Conservation (phyloP, 768 basidiomycete species). For the Phylloporus arenicola region DNA sequence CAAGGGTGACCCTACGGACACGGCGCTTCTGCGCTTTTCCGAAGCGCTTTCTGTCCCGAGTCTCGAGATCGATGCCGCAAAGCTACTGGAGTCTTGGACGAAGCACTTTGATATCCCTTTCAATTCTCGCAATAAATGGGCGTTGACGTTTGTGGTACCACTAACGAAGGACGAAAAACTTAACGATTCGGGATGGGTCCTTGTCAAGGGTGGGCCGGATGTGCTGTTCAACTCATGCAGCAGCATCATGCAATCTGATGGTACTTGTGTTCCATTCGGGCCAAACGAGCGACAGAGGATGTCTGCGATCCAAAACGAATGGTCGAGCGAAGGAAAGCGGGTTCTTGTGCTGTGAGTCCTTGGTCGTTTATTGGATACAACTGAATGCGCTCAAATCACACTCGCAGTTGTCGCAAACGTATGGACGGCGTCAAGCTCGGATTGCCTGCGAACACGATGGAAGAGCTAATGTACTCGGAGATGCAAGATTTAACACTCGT, state of each 20-base stretch:
- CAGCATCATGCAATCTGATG: slow-evolving; percentile 28
- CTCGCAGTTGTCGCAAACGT: slow-evolving; percentile 27
- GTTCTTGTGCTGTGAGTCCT: slow-evolving; percentile 42
- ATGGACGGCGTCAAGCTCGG: slow-evolving; percentile 18
- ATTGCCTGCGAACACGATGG: slow-evolving; percentile 21
- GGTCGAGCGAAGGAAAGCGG: slow-evolving; percentile 48
- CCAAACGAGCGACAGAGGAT: slow-evolving; percentile 17
- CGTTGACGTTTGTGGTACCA: slow-evolving; percentile 37
- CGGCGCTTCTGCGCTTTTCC: slow-evolving; percentile 47
- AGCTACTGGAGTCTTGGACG: slow-evolving; percentile 18
- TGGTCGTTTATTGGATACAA: not conserved
- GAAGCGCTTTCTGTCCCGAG: slow-evolving; percentile 28
- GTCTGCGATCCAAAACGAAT: slow-evolving; percentile 32
- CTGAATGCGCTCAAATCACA: not conserved
- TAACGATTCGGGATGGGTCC: slow-evolving; percentile 28
- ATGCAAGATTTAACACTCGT: slow-evolving; percentile 40
- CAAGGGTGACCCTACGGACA: slow-evolving; percentile 50
- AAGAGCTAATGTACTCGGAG: slow-evolving; percentile 38
- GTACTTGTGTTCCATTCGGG: slow-evolving; percentile 30
- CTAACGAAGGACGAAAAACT: slow-evolving; percentile 3
- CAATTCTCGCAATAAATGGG: slow-evolving; percentile 54
- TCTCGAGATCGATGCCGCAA: slow-evolving; percentile 18
- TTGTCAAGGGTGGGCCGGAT: slow-evolving; percentile 59
- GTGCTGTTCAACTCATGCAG: slow-evolving; percentile 40
- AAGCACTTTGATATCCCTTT: slow-evolving; percentile 36